Evolutionary conservation across 1,284 basidiomycete genomes (phyloP).

Genomic region (Sphagnurus paluster): DNA sequence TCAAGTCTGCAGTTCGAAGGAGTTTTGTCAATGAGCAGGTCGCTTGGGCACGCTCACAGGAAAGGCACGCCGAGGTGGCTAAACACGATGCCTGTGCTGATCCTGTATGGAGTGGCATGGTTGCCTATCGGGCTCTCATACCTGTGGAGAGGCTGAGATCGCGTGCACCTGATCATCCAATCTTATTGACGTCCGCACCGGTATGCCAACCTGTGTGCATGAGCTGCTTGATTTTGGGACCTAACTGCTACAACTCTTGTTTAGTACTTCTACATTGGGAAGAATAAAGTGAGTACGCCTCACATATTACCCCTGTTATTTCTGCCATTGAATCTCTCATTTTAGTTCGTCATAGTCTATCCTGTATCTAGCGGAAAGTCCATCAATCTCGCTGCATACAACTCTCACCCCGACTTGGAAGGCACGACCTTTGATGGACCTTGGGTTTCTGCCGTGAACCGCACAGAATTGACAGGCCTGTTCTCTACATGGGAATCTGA

Average conservation of each 20-base stretch:
- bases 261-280: constrained; percentile 39
- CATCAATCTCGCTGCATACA: constrained; percentile 30
- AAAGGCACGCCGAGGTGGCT: constrained; percentile 18
- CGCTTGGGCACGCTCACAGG: constrained; percentile 14
- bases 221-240: not conserved
- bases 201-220: constrained; percentile 23
- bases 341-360: constrained; percentile 29
- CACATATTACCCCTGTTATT: constrained; percentile 5
- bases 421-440: constrained; percentile 23
- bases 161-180: constrained; percentile 34
- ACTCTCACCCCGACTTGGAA: constrained; percentile 24
- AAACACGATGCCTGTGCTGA: constrained; percentile 23
- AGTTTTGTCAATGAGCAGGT: constrained; percentile 23
- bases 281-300: constrained; percentile 34
- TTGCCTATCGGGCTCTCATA: constrained; percentile 37
- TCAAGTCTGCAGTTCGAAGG: constrained; percentile 42
- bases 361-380: constrained; percentile 27
- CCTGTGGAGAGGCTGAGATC: constrained; percentile 28
- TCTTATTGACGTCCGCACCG: constrained; percentile 36
- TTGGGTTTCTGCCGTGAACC: constrained; percentile 24
- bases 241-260: constrained; percentile 3
- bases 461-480: constrained; percentile 21
- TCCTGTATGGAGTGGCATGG: constrained; percentile 36
- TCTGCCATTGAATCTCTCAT: constrained; percentile 1
- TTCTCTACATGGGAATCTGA: constrained; percentile 28